Conservation (phyloP, 2,329 filamentous ascomycete genomes). For the Trichoderma polysporum region DNA sequence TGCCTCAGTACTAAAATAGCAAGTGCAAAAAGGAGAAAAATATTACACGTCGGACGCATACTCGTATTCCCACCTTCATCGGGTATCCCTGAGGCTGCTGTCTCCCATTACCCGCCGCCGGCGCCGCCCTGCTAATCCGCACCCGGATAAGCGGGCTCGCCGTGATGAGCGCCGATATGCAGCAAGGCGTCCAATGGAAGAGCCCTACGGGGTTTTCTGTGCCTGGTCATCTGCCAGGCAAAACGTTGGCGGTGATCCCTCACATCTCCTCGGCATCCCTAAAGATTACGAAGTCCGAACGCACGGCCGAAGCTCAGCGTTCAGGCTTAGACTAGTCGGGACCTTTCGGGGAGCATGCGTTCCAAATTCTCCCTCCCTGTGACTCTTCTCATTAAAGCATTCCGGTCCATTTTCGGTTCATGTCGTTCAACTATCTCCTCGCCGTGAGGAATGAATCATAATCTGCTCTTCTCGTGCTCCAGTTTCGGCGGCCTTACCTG, state of each 20-base stretch:
- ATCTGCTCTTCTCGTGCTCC: not conserved
- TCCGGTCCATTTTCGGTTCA: constrained; percentile 8
- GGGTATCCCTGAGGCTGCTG: not conserved
- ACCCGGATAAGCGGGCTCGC: constrained; percentile 9
- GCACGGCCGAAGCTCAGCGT: not conserved
- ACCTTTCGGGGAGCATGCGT: not conserved
- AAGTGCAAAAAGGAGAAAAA: not conserved
- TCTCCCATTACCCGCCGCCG: not conserved
- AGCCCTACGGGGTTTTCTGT: not conserved
- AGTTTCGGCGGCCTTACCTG: not conserved
- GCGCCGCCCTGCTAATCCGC: constrained; percentile 7
- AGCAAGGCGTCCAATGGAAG: not conserved
- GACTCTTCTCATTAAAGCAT: constrained; percentile 1
- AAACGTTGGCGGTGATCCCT: not conserved
- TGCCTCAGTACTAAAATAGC: not conserved
- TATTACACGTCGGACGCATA: constrained; percentile 1
- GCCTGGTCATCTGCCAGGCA: constrained; percentile 5
- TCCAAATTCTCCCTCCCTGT: not conserved
- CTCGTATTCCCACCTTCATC: not conserved
- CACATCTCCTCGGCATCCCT: not conserved
- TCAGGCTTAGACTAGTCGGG: constrained; percentile 1
- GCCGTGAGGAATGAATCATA: constrained; percentile 4
- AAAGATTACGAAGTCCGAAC: not conserved
- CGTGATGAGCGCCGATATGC: constrained; percentile 4
- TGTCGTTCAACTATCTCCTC: not conserved